These are phyloP conservation scores for Aurantiochytrium sp. DNA, from an alignment of 108 stramenopile species.

Conservation along the genomic window DNA sequence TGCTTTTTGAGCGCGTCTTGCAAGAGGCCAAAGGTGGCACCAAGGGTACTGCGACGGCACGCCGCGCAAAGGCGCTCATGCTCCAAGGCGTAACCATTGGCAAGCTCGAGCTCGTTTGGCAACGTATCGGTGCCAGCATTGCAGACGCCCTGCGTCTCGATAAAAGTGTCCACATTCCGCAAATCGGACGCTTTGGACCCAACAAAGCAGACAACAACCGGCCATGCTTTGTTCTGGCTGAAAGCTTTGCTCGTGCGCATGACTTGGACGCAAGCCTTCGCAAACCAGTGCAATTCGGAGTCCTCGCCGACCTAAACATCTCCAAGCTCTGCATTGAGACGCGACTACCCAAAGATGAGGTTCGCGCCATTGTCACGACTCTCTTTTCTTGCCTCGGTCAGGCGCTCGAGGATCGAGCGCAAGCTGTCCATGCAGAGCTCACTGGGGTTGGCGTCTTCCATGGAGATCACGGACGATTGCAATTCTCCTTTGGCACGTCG, in stretches of 20 bases:
- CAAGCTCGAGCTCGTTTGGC: conserved; percentile 5
- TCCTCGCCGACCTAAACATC: background rate
- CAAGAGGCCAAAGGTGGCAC: background rate
- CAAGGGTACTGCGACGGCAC: background rate
- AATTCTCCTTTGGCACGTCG: background rate
- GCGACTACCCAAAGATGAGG: background rate
- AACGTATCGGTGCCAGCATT: background rate
- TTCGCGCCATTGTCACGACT: background rate
- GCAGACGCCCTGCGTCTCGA: background rate
- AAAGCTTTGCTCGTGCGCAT: background rate
- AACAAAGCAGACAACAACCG: background rate
- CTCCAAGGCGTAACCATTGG: background rate
- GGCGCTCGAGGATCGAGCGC: background rate
- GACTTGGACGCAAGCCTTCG: background rate
- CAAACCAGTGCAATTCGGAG: background rate
- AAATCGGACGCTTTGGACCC: background rate
- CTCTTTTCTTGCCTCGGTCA: background rate
- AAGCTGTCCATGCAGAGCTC: background rate
- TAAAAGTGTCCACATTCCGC: background rate
- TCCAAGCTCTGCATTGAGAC: background rate
- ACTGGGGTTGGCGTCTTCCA: background rate
- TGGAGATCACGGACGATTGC: background rate
- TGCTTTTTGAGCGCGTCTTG: background rate
- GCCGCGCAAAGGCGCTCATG: background rate
- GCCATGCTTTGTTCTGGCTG: background rate